These are phyloP conservation scores for Crotalaria pallida DNA, from an alignment of 306 rosid species.

Conservation along the genomic window DNA sequence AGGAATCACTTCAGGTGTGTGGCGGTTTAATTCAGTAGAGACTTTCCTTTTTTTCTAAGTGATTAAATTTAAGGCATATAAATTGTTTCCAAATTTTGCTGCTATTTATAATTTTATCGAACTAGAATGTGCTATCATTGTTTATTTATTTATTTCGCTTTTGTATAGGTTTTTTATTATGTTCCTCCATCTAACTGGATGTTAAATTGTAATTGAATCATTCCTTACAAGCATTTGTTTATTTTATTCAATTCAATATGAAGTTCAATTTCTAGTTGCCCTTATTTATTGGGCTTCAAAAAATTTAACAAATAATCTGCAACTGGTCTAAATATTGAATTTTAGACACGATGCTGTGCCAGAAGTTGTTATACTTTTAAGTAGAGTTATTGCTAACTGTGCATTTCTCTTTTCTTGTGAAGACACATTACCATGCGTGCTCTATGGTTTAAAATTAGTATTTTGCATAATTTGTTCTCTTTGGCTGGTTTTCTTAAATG, in stretches of 20 bases:
- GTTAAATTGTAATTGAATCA: not conserved
- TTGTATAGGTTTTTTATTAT: slow-evolving; percentile 4
- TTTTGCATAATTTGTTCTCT: slow-evolving; percentile 12
- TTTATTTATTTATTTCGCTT: not conserved
- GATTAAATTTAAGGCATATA: slow-evolving; percentile 2
- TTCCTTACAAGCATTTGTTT: not conserved
- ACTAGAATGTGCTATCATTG: not conserved
- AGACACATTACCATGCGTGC: not conserved
- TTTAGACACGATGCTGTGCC: not conserved
- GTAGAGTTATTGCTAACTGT: not conserved
- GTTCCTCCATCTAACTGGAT: slow-evolving; percentile 1
- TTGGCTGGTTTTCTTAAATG: slow-evolving; percentile 16
- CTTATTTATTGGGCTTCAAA: not conserved
- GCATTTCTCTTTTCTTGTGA: slow-evolving; percentile 5
- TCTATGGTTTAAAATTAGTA: not conserved
- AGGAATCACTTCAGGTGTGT: slow-evolving; percentile 90
- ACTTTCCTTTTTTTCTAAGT: not conserved
- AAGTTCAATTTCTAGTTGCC: not conserved
- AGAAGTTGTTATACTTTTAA: not conserved
- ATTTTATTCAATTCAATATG: not conserved
- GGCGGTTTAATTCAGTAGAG: not conserved
- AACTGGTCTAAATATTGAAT: not conserved
- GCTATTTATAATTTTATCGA: not conserved
- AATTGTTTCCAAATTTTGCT: not conserved
- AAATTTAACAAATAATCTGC: not conserved